Evolutionary conservation across 441 rosid species (phyloP).

Genomic region (Gossypium trilobum): DNA sequence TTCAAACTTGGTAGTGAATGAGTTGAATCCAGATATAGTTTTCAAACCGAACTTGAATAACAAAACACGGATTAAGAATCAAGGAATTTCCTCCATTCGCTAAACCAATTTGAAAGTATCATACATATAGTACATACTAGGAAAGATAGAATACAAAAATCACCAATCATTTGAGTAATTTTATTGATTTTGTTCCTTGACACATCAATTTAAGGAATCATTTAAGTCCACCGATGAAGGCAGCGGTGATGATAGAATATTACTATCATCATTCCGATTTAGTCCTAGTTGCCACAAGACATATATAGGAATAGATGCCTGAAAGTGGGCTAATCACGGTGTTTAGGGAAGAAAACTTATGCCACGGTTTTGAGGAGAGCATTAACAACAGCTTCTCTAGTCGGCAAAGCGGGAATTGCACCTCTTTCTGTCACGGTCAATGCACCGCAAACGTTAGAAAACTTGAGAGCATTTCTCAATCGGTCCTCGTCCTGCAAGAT

Average conservation of each 20-base stretch:
- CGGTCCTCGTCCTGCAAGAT: conserved; percentile 51
- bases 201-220: not conserved
- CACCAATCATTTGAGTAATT: not conserved
- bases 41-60: too few species aligned
- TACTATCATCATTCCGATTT: not conserved
- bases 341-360: conserved; percentile 9
- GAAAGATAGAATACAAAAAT: not conserved
- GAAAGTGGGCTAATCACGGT: not conserved
- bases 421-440: conserved; percentile 81
- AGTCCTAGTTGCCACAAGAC: not conserved
- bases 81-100: not conserved
- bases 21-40: too few species aligned
- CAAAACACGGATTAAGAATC: too few species aligned
- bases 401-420: conserved; percentile 87
- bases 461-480: conserved; percentile 61
- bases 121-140: not conserved
- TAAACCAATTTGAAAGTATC: not conserved
- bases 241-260: not conserved
- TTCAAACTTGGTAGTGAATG: too few species aligned
- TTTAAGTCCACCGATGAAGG: not conserved
- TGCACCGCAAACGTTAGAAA: conserved; percentile 90
- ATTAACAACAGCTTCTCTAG: conserved; percentile 51
- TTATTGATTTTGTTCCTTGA: not conserved
- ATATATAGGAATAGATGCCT: not conserved
- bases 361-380: conserved; percentile 36